phyloP scores from a whole-genome alignment of 345 rosid genomes.

The Hibiscus trionum region DNA sequence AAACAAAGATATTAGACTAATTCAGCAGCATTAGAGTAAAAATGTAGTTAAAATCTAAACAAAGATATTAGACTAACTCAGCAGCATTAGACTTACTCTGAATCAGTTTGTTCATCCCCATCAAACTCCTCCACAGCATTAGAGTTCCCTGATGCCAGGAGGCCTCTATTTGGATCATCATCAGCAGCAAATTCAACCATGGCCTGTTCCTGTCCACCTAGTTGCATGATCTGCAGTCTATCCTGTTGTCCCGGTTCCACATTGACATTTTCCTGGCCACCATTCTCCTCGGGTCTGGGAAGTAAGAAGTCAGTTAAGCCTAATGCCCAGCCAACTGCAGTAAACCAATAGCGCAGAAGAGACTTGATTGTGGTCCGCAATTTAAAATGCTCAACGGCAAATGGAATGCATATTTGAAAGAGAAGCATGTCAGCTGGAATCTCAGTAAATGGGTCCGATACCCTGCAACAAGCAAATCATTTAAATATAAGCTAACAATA shows the following conservation, averaged over 20 bases:
- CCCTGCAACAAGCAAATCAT: conserved; percentile 39
- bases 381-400: conserved; percentile 87
- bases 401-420: conserved; percentile 93
- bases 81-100: conserved; percentile 51
- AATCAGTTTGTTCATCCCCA: conserved; percentile 73
- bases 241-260: conserved; percentile 73
- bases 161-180: conserved; percentile 42
- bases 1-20: background rate
- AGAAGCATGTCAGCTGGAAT: conserved; percentile 98
- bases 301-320: conserved; percentile 76
- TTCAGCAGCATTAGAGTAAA: too few relatives aligned
- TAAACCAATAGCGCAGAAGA: conserved; percentile 85
- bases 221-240: conserved; percentile 45
- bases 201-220: conserved; percentile 61
- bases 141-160: conserved; percentile 31
- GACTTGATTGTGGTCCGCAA: conserved; percentile 86
- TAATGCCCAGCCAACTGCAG: conserved; percentile 87
- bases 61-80: too few relatives aligned
- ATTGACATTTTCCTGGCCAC: conserved; percentile 67
- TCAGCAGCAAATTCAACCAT: conserved; percentile 45
- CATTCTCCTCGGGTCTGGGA: conserved; percentile 58
- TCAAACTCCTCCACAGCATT: conserved; percentile 55
- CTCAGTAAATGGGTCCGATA: conserved; percentile 96
- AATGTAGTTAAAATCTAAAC: too few relatives aligned
- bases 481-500: conserved; percentile 1